Evolutionary conservation across 208 protist genomes (phyloP).

Genomic region (Crithidia thermophila): DNA sequence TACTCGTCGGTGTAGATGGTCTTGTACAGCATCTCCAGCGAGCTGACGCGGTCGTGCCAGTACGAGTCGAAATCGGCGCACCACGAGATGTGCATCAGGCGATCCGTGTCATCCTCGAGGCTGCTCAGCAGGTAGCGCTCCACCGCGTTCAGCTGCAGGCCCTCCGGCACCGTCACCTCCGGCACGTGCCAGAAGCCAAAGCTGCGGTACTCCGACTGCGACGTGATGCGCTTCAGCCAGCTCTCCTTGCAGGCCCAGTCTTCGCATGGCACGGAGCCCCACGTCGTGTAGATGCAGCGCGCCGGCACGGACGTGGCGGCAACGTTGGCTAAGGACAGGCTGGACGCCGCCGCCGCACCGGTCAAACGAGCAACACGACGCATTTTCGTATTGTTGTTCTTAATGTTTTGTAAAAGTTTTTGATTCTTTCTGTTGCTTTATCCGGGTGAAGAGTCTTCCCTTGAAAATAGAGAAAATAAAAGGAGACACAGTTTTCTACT

Average conservation of each 20-base stretch:
- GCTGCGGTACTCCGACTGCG: conserved; percentile 74
- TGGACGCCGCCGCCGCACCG: conserved; percentile 7
- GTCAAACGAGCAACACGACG: conserved; percentile 35
- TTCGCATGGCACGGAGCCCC: conserved; percentile 72
- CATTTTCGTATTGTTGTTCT: conserved; percentile 11
- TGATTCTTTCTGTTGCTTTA: background rate
- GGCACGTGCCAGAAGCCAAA: conserved; percentile 90
- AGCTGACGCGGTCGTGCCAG: conserved; percentile 85
- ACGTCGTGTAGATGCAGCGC: conserved; percentile 84
- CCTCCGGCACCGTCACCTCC: conserved; percentile 47
- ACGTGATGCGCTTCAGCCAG: conserved; percentile 82
- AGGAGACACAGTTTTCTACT: too few relatives aligned
- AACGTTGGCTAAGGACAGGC: conserved; percentile 20
- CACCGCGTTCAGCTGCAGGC: conserved; percentile 56
- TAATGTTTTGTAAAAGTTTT: too few relatives aligned
- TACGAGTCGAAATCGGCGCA: conserved; percentile 91
- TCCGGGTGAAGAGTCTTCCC: background rate
- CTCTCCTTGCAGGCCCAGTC: conserved; percentile 57
- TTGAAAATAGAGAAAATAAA: too few relatives aligned
- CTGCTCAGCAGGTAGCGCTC: conserved; percentile 85
- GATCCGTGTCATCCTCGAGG: conserved; percentile 85
- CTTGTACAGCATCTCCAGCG: conserved; percentile 69
- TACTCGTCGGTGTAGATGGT: conserved; percentile 69
- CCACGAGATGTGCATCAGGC: conserved; percentile 81
- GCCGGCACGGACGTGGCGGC: conserved; percentile 19